Percentiles rank a stretch among this genome's conserved stretches.
These are phyloP conservation scores for Xylariaceae sp. DNA, from an alignment of 2,329 filamentous ascomycete genomes.

Conservation along the genomic window DNA sequence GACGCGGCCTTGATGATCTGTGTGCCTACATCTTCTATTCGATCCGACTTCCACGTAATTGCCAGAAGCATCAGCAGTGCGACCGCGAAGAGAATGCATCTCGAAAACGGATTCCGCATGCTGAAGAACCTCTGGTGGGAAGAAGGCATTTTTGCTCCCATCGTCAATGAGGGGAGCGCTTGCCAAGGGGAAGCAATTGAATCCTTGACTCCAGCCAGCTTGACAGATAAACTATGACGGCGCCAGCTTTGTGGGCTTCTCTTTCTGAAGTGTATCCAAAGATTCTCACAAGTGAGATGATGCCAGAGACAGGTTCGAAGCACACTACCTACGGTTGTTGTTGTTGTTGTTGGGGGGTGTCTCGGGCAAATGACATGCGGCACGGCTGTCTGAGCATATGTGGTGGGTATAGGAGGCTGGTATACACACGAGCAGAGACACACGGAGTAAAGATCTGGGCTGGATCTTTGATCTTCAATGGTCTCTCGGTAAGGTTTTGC, in stretches of 20 bases:
- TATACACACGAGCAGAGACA: slow-evolving; percentile 4
- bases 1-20: slow-evolving; percentile 38
- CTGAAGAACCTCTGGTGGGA: slow-evolving; percentile 39
- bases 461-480: not conserved
- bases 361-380: not conserved
- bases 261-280: not conserved
- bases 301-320: slow-evolving; percentile 3
- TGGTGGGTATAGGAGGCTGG: not conserved
- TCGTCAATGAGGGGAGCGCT: slow-evolving; percentile 18
- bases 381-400: not conserved
- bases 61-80: slow-evolving; percentile 39
- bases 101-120: slow-evolving; percentile 45
- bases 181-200: slow-evolving; percentile 14
- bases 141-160: slow-evolving; percentile 36
- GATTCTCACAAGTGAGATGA: slow-evolving; percentile 1
- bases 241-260: slow-evolving; percentile 1
- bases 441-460: too few species aligned
- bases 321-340: not conserved
- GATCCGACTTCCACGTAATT: slow-evolving; percentile 37
- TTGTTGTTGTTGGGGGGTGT: not conserved
- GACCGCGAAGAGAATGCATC: slow-evolving; percentile 40
- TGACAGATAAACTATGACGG: slow-evolving; percentile 3
- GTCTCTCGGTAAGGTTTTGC: slow-evolving; percentile 6
- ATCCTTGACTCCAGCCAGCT: slow-evolving; percentile 13
- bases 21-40: slow-evolving; percentile 34